Evolutionary conservation across 345 rosid genomes (phyloP), one percentile per base, ranked within the genome.

Genomic region (Kernera saxatilis): DNA sequence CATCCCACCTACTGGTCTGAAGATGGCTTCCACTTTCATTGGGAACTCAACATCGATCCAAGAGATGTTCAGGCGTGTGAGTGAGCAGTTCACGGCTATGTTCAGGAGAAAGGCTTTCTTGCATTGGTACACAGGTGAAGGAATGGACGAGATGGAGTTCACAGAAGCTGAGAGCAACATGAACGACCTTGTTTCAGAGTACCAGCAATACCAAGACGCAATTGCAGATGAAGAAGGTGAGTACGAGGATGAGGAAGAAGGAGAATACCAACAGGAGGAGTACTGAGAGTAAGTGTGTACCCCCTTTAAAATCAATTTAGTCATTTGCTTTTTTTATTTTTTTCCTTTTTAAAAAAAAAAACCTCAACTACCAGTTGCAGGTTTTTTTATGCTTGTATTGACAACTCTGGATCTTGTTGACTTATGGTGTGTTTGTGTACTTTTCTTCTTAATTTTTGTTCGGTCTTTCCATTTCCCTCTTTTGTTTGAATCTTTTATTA

Each of bases 141-240:
- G 98, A 17, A 92, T 92, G 98, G 98, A 92, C 59, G 96, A 92
- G 66, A 92, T 92, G 98, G 96, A 92, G 77, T 92, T 92, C 54
- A 92, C 96, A 0, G 96, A 89, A 82, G 98, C 98, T 0, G 96
- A 89, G 70, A 89, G 96, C 41, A 92, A 92, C 58, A 89, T 92
- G 96, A 92, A 92, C 39, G 98, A 92, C 41, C 81, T 92, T 77
- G 98, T 92, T 0, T 89, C 96, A 0, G 94, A 89, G 75, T 92
- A 92, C 74, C 94, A 89, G 78, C 92, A 92, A 53, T 92, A 92
- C 71, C 96, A 89, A 64, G 96, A 92, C 8, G 96, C 94, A 1
- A 83, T 70, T 0, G 98, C 87, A 0, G 92, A 81, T 49, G 79
- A 84, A 0, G 91, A 79, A n/a, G 88, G 80, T 0, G 83, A 86